Base-by-base conservation (phyloP, 2,329 filamentous ascomycete genomes). In the Chaetomiaceae sp. region DNA sequence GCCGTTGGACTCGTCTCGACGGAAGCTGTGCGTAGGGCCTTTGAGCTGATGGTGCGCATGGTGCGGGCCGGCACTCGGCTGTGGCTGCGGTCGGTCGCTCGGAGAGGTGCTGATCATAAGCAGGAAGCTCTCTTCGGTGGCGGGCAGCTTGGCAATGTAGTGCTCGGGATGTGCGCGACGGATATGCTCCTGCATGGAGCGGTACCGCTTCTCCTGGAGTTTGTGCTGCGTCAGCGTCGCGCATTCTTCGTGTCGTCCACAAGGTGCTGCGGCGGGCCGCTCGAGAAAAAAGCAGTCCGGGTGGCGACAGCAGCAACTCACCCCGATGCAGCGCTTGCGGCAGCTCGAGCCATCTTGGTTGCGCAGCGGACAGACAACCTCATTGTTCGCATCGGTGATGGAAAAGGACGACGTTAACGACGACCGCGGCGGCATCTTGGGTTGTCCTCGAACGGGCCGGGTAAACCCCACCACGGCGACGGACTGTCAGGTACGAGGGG, bases 121-220 rank as follows among this genome's bases (percentile, higher is more conserved):
- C 62, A 86, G 74, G 69, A 98, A 96, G 81, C 89, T 96, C 71
- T 97, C 91, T 68, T 96, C 91, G 58, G 91, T 98, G 39, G 93
- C 93, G 57, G 93, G 91, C 59, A 97, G 85, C 78, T 97, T 96
- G 40, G 93, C 84, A 60, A 98, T 95, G 71, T 97, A 97, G 67
- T 96, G 86, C 66, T 95, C 89, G 51, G 91, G 91, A 66, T 98
- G 93, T 57, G 93, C 91, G 67, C 93, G 84, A 61, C 93, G 88
- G 62, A 98, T 97, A 65, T 98, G 93, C 78, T 98, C 93, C 71
- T 97, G 93, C 88, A 98, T 97, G 54, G 91, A 97, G 67, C 93
- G 89, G 72, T 90, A 98, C 42, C 65, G 56, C 47, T 67, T 67
- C 52, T 67, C 65, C 65, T 67, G 45, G 45, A 45, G 11, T 30